Base-by-base conservation (phyloP, 768 basidiomycete genomes). In the Mycena galopus region DNA sequence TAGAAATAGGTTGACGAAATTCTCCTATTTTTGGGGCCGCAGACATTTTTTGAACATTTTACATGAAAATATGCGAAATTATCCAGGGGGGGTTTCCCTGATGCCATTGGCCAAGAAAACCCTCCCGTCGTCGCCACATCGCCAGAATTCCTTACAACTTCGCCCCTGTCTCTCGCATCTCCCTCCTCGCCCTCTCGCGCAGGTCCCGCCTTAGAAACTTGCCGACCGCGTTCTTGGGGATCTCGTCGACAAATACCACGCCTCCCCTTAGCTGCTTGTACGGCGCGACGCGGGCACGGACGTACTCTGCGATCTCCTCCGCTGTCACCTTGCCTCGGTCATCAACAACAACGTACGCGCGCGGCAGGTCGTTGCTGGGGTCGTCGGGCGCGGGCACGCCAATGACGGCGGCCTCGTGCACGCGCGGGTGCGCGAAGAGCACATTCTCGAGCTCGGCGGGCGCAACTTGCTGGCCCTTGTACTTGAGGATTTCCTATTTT, bases 241-340 rank as follows among this genome's bases (percentile, higher is more conserved):
- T 65, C 63, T 65, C 63, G 51, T 65, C 63, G 63, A 65, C 63
- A 65, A 65, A 65, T 65, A 65, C 63, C 63, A 65, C 63, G 63
- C 63, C 63, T 65, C 63, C 63, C 63, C 63, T 65, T 65, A 65
- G 63, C 51, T 55, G 63, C 63, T 65, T 65, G 63, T 65, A 65
- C 63, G 63, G 63, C 51, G 63, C 63, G 63, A 65, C 63, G 51
- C 51, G 63, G 23, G 63, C 63, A 65, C 63, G 63, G 63, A 65
- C 63, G 63, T 65, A 65, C 33, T 65, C 63, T 37, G 63, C 51
- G 63, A 65, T 53, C 63, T 65, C 63, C 51, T 65, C 63, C 63
- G 63, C 63, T 37, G 63, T 65, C 35, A 65, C 63, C 63, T 55
- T 65, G 63, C 51, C 63, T 65, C 63, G 63, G 35, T 65, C 63